phyloP scores from a whole-genome alignment of 2,329 filamentous ascomycete genomes.

The Endocalyx cinctus region DNA sequence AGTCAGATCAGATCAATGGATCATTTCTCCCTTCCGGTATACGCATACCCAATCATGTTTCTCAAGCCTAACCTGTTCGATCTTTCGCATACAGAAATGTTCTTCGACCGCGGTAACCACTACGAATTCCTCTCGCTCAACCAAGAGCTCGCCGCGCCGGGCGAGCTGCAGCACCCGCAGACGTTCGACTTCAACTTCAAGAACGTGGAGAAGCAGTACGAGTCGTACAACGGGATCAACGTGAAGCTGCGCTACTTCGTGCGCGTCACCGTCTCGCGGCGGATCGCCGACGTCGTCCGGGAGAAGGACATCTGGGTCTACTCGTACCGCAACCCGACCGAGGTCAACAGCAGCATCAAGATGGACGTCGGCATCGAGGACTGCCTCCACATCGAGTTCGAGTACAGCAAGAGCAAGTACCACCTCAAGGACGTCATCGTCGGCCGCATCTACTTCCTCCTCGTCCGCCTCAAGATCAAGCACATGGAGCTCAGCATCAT shows the following conservation, averaged over 20 bases:
- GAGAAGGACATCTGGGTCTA: slow-evolving; percentile 99
- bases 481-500: slow-evolving; percentile 99
- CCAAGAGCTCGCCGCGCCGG: slow-evolving; percentile 92
- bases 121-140: slow-evolving; percentile 98
- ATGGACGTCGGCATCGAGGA: slow-evolving; percentile 99
- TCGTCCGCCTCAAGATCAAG: slow-evolving; percentile 97
- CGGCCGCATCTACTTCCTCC: slow-evolving; percentile 94
- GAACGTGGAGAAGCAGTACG: slow-evolving; percentile 99
- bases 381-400: slow-evolving; percentile 98
- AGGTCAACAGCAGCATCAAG: slow-evolving; percentile 98
- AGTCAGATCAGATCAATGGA: slow-evolving; percentile 14
- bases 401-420: slow-evolving; percentile 99
- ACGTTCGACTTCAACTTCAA: slow-evolving; percentile 99
- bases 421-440: slow-evolving; percentile 99
- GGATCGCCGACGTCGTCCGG: slow-evolving; percentile 96
- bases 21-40: too few species aligned
- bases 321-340: slow-evolving; percentile 93
- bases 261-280: slow-evolving; percentile 88
- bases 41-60: too few species aligned
- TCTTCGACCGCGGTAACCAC: slow-evolving; percentile 98
- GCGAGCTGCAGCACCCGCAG: slow-evolving; percentile 97
- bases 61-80: too few species aligned
- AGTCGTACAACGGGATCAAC: slow-evolving; percentile 99
- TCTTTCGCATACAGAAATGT: slow-evolving; percentile 99
- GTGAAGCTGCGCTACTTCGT: slow-evolving; percentile 98